A percentile compares a stretch with the other conserved stretches of the same genome.
Conservation (phyloP, 495 filamentous ascomycete species). For the Pseudotulostoma volvatum region DNA sequence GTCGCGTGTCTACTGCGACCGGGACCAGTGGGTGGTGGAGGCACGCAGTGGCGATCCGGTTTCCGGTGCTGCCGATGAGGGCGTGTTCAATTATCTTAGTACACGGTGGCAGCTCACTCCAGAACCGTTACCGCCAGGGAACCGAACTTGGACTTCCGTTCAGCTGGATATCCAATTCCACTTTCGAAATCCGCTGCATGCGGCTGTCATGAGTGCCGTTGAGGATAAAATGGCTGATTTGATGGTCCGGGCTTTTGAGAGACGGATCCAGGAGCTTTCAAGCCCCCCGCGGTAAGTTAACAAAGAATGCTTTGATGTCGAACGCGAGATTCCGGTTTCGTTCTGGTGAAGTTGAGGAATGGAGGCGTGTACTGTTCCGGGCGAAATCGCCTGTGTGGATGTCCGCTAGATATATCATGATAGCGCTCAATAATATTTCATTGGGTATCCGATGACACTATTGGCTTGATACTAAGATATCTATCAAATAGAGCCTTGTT, state of each 20-base stretch:
- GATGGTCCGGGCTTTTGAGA: slow-evolving; percentile 92
- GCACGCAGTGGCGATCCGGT: slow-evolving; percentile 50
- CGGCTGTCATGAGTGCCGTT: slow-evolving; percentile 56
- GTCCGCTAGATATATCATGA: too few relatives aligned
- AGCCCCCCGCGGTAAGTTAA: too few relatives aligned
- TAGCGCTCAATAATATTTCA: too few relatives aligned
- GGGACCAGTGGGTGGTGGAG: slow-evolving; percentile 43
- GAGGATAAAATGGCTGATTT: slow-evolving; percentile 67
- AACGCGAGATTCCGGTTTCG: too few relatives aligned
- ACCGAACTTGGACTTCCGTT: slow-evolving; percentile 45
- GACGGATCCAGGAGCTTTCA: slow-evolving; percentile 48
- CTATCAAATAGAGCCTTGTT: too few relatives aligned
- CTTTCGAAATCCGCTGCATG: slow-evolving; percentile 76
- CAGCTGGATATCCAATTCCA: slow-evolving; percentile 56
- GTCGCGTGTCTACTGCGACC: slow-evolving; percentile 57
- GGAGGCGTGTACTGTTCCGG: too few relatives aligned
- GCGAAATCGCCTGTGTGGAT: too few relatives aligned
- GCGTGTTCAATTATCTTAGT: slow-evolving; percentile 56
- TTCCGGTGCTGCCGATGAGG: slow-evolving; percentile 26
- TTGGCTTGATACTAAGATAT: too few relatives aligned
- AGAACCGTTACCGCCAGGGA: slow-evolving; percentile 19
- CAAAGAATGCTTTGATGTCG: too few relatives aligned
- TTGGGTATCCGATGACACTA: too few relatives aligned
- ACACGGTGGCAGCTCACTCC: slow-evolving; percentile 59
- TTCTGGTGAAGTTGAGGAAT: slow-evolving; percentile 32